These are phyloP conservation scores for Nitzschia sp. DNA, from an alignment of 108 stramenopile species.

Conservation along the genomic window DNA sequence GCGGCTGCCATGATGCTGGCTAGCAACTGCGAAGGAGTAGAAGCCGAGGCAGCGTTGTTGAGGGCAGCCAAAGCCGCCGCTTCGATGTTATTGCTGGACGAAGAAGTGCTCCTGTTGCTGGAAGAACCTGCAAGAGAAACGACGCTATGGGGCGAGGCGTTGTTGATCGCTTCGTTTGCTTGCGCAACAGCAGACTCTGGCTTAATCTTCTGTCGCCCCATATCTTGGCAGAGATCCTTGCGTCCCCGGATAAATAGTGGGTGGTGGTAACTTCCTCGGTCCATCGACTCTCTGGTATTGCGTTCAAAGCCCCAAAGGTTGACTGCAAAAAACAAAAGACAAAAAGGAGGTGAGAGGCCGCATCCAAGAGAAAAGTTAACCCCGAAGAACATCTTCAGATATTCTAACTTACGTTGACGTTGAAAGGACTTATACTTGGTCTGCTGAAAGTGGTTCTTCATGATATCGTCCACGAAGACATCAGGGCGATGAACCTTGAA, in stretches of 20 bases:
- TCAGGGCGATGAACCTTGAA: conserved; percentile 56
- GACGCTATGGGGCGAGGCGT: not conserved
- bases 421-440: conserved; percentile 62
- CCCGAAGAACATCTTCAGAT: too few relatives aligned
- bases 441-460: conserved; percentile 53
- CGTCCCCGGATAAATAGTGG: conserved; percentile 23
- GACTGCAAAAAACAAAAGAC: not conserved
- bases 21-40: conserved; percentile 5
- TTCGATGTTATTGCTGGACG: not conserved
- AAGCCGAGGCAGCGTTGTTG: not conserved
- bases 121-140: too few relatives aligned
- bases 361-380: too few relatives aligned
- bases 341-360: too few relatives aligned
- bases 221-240: conserved; percentile 21
- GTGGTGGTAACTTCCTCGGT: conserved; percentile 26
- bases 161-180: not conserved
- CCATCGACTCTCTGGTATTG: conserved; percentile 6
- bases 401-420: conserved; percentile 44
- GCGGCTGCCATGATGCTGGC: not conserved
- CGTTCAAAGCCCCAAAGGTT: conserved; percentile 35
- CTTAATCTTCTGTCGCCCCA: conserved; percentile 30
- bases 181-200: not conserved
- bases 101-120: too few relatives aligned
- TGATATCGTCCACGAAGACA: conserved; percentile 48
- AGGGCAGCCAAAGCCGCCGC: not conserved